Base-by-base conservation (phyloP, 805 yeast genomes). In the Helenozyma baotianmanensis region DNA sequence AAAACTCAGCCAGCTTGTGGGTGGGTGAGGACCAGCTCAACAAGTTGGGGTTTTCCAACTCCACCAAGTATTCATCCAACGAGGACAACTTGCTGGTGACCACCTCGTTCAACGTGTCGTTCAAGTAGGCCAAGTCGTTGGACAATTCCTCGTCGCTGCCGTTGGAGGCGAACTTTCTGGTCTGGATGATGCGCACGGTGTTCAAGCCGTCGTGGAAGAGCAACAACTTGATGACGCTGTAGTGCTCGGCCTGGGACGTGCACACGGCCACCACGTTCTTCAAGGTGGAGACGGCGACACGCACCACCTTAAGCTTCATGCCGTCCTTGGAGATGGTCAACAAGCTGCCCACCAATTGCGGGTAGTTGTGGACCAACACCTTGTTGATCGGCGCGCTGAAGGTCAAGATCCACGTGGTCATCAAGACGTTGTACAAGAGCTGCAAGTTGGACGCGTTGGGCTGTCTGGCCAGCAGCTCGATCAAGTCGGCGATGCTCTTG, bases 61-160 rank as follows among this genome's bases (percentile, higher is more conserved):
- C 97, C 29, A 86, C 78, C 49, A 75, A 68, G 57, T 90, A 92
- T 57, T 89, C 96, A 53, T 92, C 97, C 57, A 90, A 85, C 1
- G 95, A 87, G 4, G 97, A 82, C 66, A 92, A 74, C 45, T 76
- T 78, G 32, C 54, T 56, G 30, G 80, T 74, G 40, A 82, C 88
- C 30, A 86, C 81, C 18, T 78, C 82, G 42, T 77, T 78, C 43
- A 90, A 71, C n/a, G 68, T 65, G 22, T 69, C 76, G 37, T 70
- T 63, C 43, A 92, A 66, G 21, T 62, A 55, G 14, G 64, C 67
- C 46, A 92, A 73, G 56, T 88, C 97, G 13, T 65, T 67, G 29
- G 83, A 75, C 48, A 92, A 74, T 57, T 92, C 98, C 42, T 86
- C 92, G 57, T 92, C 98, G 32, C 68, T 58, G 16, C 65, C 66